Percentiles rank a stretch among this genome's conserved stretches.
Conservation (phyloP, 2,329 filamentous ascomycete species). For the Sordariomycetes sp. region DNA sequence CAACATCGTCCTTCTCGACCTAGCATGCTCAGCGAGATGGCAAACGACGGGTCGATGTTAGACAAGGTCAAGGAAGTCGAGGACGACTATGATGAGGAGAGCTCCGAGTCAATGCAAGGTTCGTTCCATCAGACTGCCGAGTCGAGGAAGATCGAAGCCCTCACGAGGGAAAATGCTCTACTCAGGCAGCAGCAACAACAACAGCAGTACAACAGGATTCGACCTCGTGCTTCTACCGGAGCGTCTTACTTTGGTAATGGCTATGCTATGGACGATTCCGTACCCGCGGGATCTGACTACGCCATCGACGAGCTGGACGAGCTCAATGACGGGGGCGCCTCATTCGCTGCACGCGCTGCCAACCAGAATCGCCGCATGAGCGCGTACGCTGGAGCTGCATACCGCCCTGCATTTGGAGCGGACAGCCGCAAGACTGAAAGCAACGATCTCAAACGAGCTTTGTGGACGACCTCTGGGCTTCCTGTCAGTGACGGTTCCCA, state of each 20-base stretch:
- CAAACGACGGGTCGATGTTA: constrained; percentile 50
- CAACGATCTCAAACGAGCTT: constrained; percentile 48
- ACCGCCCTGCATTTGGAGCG: constrained; percentile 37
- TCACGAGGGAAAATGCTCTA: constrained; percentile 54
- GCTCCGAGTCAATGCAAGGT: constrained; percentile 37
- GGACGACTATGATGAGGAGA: constrained; percentile 46
- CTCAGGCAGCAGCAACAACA: constrained; percentile 48
- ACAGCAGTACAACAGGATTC: constrained; percentile 42
- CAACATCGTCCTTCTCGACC: constrained; percentile 75
- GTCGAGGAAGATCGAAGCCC: constrained; percentile 53
- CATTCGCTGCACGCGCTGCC: constrained; percentile 35
- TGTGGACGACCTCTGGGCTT: constrained; percentile 66
- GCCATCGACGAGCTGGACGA: constrained; percentile 68
- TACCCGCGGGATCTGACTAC: constrained; percentile 59
- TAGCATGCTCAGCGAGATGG: constrained; percentile 67
- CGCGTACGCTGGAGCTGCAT: constrained; percentile 19
- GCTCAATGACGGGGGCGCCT: constrained; percentile 37
- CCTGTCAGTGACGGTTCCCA: constrained; percentile 56
- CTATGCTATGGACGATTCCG: constrained; percentile 48
- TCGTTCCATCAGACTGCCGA: constrained; percentile 45
- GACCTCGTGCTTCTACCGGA: constrained; percentile 49
- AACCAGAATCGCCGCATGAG: constrained; percentile 33
- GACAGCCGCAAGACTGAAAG: constrained; percentile 57
- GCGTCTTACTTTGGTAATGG: constrained; percentile 45
- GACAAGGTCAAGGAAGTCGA: constrained; percentile 64